phyloP scores from a whole-genome alignment of 1,139 yeast genomes.

The Saccharomyces pastorianus region DNA sequence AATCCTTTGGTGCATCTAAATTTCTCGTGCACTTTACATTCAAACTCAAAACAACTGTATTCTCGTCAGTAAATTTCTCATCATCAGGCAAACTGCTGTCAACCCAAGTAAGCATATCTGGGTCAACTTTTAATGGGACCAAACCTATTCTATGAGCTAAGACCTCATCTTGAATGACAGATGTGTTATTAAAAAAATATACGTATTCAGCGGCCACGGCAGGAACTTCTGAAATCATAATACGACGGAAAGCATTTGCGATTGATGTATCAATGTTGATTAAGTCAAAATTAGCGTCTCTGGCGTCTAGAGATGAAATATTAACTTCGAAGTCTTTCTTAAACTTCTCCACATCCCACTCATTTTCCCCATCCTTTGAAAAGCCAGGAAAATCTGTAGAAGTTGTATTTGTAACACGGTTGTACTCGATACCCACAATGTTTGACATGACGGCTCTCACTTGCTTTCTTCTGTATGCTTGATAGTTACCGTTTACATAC shows the following conservation, averaged over 20 bases:
- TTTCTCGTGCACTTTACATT: conserved; percentile 79
- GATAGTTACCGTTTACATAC: not conserved
- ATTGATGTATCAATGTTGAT: conserved; percentile 85
- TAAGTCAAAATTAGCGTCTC: conserved; percentile 80
- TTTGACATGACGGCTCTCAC: conserved; percentile 33
- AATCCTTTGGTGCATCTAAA: conserved; percentile 70
- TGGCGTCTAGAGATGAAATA: conserved; percentile 55
- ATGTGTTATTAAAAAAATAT: conserved; percentile 85
- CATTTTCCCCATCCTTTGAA: conserved; percentile 51
- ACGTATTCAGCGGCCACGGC: conserved; percentile 91
- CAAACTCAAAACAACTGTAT: conserved; percentile 76
- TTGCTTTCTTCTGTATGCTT: not conserved
- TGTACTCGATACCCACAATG: conserved; percentile 81
- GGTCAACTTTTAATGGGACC: conserved; percentile 82
- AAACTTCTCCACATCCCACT: conserved; percentile 84
- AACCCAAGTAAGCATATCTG: conserved; percentile 78
- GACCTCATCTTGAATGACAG: conserved; percentile 95
- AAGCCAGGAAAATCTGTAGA: conserved; percentile 90
- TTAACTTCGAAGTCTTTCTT: conserved; percentile 61
- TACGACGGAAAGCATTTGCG: conserved; percentile 94
- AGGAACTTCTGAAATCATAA: conserved; percentile 95
- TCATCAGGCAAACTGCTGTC: conserved; percentile 56
- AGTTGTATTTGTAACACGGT: conserved; percentile 80
- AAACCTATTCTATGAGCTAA: conserved; percentile 91
- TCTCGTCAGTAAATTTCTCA: conserved; percentile 72